Evolutionary conservation across 2,329 filamentous ascomycete species (phyloP).

Genomic region (Diaporthe citri): DNA sequence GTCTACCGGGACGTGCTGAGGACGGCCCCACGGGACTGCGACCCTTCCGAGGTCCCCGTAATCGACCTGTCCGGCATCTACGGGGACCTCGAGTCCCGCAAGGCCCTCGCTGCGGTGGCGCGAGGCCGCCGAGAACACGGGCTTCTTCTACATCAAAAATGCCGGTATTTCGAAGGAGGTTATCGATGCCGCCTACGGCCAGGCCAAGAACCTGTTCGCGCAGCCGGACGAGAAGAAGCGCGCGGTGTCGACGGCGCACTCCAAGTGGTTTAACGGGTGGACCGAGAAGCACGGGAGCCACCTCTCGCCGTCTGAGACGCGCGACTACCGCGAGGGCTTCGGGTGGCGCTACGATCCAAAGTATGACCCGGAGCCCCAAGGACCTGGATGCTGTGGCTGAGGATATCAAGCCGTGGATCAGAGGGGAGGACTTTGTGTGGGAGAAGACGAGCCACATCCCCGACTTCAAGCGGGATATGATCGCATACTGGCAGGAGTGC

Average conservation of each 20-base stretch:
- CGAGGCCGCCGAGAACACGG: slow-evolving; percentile 56
- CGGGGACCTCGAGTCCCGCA: slow-evolving; percentile 51
- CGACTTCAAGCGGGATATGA: slow-evolving; percentile 42
- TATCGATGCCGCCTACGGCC: slow-evolving; percentile 45
- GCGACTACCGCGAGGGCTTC: slow-evolving; percentile 48
- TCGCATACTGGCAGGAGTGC: slow-evolving; percentile 44
- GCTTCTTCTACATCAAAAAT: slow-evolving; percentile 62
- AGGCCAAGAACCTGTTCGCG: slow-evolving; percentile 47
- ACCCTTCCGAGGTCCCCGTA: slow-evolving; percentile 58
- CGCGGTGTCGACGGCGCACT: slow-evolving; percentile 44
- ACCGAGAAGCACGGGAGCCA: slow-evolving; percentile 43
- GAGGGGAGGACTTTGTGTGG: slow-evolving; percentile 44
- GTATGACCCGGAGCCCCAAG: slow-evolving; percentile 57
- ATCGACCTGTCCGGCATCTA: slow-evolving; percentile 57
- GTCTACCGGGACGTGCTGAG: slow-evolving; percentile 58
- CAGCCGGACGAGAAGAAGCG: slow-evolving; percentile 49
- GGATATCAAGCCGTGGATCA: slow-evolving; percentile 32
- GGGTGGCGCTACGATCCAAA: slow-evolving; percentile 54
- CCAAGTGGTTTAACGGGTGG: slow-evolving; percentile 54
- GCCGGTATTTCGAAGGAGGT: slow-evolving; percentile 53
- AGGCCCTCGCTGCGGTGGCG: slow-evolving; percentile 52
- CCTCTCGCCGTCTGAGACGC: slow-evolving; percentile 48
- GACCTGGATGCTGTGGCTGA: slow-evolving; percentile 44
- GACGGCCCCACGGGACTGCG: slow-evolving; percentile 54
- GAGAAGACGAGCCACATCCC: slow-evolving; percentile 43